Evolutionary conservation across 225 moss, liverwort and hornwort species (phyloP), one percentile per base, ranked within the genome.

Genomic region (Asterella californica): DNA sequence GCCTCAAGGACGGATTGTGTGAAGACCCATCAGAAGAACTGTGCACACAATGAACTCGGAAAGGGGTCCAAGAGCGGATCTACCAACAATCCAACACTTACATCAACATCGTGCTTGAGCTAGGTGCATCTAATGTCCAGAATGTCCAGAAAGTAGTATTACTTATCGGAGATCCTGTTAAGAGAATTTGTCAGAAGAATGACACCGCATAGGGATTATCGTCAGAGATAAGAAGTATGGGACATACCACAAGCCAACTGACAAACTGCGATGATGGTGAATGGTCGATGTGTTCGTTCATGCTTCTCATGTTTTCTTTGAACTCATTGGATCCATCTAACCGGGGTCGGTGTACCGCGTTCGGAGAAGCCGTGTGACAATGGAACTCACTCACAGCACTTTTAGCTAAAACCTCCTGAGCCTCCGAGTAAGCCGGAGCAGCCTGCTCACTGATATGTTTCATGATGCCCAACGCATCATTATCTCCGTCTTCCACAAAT

Each of bases 181-280:
- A 5, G 47, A 22, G n/a, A n/a, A n/a, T n/a, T 71, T 48, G 0
- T 71, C 25, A 25, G 25, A 25, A 9, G 37, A 69, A 15, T 7
- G 52, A 55, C n/a, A n/a, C 25, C 3, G 30, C 10, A 33, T 10
- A 67, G 2, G 6, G 2, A 12, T 67, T 67, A 69, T n/a, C n/a
- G n/a, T n/a, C 17, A 69, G 30, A 7, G 18, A 34, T 15, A 21
- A 15, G 22, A 34, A 69, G 29, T 15, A 30, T 78, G n/a, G 49
- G 21, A 84, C 91, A 87, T 90, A 96, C 96, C 94, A 92, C 66
- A 47, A 94, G 80, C 94, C 91, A 96, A 78, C 87, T 94, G 79
- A 91, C 89, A 37, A 90, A 84, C 5, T 89, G 81, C 10, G 92
- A 90, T 27, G 89, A 84, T 15, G 87, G 84, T n/a, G 84, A 88